phyloP scores from a whole-genome alignment of 2,329 filamentous ascomycete species.

The Neonectria punicea region DNA sequence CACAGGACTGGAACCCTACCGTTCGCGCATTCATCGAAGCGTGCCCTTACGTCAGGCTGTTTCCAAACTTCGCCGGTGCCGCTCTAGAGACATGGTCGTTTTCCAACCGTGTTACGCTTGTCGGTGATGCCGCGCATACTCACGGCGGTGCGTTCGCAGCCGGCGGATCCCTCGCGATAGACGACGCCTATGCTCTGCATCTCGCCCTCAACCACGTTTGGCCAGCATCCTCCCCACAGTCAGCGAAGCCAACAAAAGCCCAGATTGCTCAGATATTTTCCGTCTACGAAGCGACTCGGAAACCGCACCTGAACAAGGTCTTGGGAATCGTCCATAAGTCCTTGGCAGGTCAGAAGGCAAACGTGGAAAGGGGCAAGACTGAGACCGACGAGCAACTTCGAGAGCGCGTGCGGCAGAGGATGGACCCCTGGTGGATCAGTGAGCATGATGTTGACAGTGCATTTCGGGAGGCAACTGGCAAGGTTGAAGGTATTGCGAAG shows the following conservation, averaged over 20 bases:
- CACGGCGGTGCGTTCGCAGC: slow-evolving; percentile 55
- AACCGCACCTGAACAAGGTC: slow-evolving; percentile 51
- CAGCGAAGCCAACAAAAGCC: slow-evolving; percentile 23
- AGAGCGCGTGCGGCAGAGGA: slow-evolving; percentile 47
- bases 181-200: slow-evolving; percentile 55
- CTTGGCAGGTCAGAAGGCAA: slow-evolving; percentile 20
- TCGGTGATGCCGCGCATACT: slow-evolving; percentile 54
- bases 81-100: slow-evolving; percentile 55
- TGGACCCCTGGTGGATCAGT: slow-evolving; percentile 55
- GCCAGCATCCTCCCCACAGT: slow-evolving; percentile 21
- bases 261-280: slow-evolving; percentile 45
- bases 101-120: slow-evolving; percentile 48
- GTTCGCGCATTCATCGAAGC: slow-evolving; percentile 53
- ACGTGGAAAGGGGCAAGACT: slow-evolving; percentile 31
- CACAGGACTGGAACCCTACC: slow-evolving; percentile 53
- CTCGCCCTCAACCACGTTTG: slow-evolving; percentile 52
- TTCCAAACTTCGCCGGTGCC: slow-evolving; percentile 55
- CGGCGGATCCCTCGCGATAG: slow-evolving; percentile 52
- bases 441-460: slow-evolving; percentile 57
- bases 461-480: slow-evolving; percentile 37
- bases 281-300: slow-evolving; percentile 56
- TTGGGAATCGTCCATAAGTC: slow-evolving; percentile 32
- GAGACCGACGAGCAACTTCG: slow-evolving; percentile 53
- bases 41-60: slow-evolving; percentile 52
- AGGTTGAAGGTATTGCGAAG: neutral